These are phyloP conservation scores for Trametes sp. DNA, from an alignment of 1,284 basidiomycete species.

Conservation along the genomic window DNA sequence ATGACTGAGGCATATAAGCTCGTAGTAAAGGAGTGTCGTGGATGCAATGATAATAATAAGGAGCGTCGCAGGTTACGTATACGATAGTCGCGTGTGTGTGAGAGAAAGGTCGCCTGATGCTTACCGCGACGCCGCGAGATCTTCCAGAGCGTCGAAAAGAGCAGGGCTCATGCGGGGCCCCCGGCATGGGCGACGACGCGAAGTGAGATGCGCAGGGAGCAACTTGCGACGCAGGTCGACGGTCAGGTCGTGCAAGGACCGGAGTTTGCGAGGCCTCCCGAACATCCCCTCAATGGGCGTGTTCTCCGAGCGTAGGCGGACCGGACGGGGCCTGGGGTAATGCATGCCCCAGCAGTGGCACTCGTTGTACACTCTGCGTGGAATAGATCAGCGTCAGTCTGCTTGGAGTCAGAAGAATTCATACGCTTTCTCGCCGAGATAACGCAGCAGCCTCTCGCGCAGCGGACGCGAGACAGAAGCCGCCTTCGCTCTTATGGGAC, in stretches of 20 bases:
- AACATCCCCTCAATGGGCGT: neutral
- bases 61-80: too few relatives aligned
- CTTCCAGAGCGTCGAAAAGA: neutral
- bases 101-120: too few relatives aligned
- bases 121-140: neutral
- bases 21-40: too few relatives aligned
- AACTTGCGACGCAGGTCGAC: neutral
- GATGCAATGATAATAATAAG: too few relatives aligned
- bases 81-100: too few relatives aligned
- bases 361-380: neutral
- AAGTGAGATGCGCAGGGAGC: neutral
- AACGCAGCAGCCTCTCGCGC: neutral
- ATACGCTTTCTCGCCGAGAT: neutral
- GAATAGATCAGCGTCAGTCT: neutral
- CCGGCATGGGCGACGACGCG: neutral
- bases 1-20: too few relatives aligned
- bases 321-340: neutral
- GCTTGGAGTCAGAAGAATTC: neutral
- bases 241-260: neutral
- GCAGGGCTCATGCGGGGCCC: neutral
- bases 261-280: neutral
- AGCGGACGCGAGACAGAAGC: neutral
- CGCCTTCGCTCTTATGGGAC: neutral
- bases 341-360: neutral
- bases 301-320: neutral